Conservation (phyloP, 2,329 filamentous ascomycete species). For the Aspergillus phoenicis region DNA sequence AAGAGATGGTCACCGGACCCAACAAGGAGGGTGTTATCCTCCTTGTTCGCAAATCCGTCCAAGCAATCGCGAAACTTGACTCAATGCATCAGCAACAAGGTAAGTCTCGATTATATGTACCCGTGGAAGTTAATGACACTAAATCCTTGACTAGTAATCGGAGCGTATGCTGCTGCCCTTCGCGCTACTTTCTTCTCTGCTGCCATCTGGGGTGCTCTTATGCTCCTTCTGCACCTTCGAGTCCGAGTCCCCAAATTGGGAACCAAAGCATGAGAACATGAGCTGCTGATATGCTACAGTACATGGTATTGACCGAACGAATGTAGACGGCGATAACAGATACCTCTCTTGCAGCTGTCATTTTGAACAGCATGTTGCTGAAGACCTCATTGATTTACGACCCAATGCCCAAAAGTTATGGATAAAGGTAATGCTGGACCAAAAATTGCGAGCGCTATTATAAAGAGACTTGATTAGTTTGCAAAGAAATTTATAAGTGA, state of each 20-base stretch:
- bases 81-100: constrained; percentile 52
- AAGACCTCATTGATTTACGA: constrained; percentile 8
- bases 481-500: not conserved
- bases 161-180: constrained; percentile 40
- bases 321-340: not conserved
- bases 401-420: not conserved
- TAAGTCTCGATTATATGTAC: constrained; percentile 24
- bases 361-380: not conserved
- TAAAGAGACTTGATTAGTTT: not conserved
- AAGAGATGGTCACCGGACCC: constrained; percentile 59
- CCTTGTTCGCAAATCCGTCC: constrained; percentile 55
- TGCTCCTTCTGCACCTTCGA: constrained; percentile 35
- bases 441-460: not conserved
- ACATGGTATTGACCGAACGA: not conserved
- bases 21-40: constrained; percentile 58
- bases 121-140: constrained; percentile 15
- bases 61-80: constrained; percentile 50
- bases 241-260: constrained; percentile 39
- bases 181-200: constrained; percentile 43
- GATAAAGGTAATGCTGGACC: not conserved
- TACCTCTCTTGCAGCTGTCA: not conserved
- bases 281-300: not conserved
- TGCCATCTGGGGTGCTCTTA: constrained; percentile 37
- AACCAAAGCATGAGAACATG: constrained; percentile 22
- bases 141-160: constrained; percentile 34